Evolutionary conservation across 805 yeast species (phyloP), one percentile per base, ranked within the genome.

Genomic region (Grigorovia transvaalensis): DNA sequence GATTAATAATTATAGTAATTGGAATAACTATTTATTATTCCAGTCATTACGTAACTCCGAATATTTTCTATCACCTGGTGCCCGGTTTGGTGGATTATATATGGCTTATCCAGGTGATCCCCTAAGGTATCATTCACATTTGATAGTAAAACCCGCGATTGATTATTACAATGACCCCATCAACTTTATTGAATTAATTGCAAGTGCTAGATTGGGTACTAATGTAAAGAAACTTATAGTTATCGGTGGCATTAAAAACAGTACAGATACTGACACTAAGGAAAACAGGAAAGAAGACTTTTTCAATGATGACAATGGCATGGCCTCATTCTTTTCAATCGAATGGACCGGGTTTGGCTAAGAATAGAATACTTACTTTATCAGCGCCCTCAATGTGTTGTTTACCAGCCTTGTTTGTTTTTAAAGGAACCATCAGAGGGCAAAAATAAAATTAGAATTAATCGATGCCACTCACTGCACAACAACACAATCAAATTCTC

Each of bases 261-360:
- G 3, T 23, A 23, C 27, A 23, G 27, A 23, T 23, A 23, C 27
- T 30, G 30, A n/a, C 30, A 20, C 27, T 29, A 3, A 30, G 6
- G 18, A 9, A 35, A 15, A 38, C 4, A 15, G 19, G 13, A 20
- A 12, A 52, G 30, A 46, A 63, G 27, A 3, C 6, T 23, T 23
- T 23, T 23, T 6, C 6, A 6, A 3, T 23, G 30, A 42, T 9
- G 35, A n/a, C 15, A 59, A 62, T 6, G 63, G 68, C 11, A 59
- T 59, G 47, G 69, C 71, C 15, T 70, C 68, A 47, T 76, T 77
- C 17, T 91, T 80, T 62, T 84, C 96, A 6, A 72, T 91, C 1
- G 96, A 91, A 68, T 91, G 99, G 99, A 89, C 98, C 0, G 97
- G 96, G 0, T 91, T 91, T 70, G 97, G 96, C 52, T 88, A 66